Evolutionary conservation across 2,329 filamentous ascomycete genomes (phyloP), one percentile per base, ranked within the genome.

Genomic region (Talaromyces rugulosus): DNA sequence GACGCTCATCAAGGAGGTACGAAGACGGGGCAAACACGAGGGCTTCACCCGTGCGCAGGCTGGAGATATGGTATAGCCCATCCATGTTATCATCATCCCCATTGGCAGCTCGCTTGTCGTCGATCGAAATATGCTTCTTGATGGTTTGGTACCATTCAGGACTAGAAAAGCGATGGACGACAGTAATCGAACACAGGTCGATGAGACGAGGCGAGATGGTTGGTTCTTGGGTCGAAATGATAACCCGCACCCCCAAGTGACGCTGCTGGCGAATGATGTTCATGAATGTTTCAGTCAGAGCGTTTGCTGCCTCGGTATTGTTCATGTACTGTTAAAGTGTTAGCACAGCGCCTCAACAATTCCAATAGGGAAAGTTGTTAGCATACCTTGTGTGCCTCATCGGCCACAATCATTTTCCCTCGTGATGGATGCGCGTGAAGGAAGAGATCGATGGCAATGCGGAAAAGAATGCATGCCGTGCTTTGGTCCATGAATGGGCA

Each of bases 181-280:
- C 80, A 0, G 86, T 89, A n/a, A 90, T 77, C 0, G 85, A 87
- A 71, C 87, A 92, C 0, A 94, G 78, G 59, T 91, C 89, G 0
- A 94, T 80, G 0, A 95, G 80, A 16, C 82, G 81, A 0, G 86
- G 85, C 0, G 87, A 88, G 4, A 93, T 81, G 0, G 88, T 91
- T 0, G 90, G 90, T 68, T 94, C 90, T 69, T 95, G 89, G 0
- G 90, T 94, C 0, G 89, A 87, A 34, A 94, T 87, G 50, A 94
- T 71, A 4, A 92, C 80, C 0, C 90, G 82, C 0, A 83, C 81
- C 0, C 82, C 89, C 0, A 87, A 74, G 69, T 94, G 90, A 0
- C 89, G 85, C 72, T 94, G 89, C 18, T 88, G 79, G 0, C 90
- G 83, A 65, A 94, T 88, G 0, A 84, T 83, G 0, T 80, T 78